Conservation (phyloP, 2,329 filamentous ascomycete species). For the Neurospora sp. region DNA sequence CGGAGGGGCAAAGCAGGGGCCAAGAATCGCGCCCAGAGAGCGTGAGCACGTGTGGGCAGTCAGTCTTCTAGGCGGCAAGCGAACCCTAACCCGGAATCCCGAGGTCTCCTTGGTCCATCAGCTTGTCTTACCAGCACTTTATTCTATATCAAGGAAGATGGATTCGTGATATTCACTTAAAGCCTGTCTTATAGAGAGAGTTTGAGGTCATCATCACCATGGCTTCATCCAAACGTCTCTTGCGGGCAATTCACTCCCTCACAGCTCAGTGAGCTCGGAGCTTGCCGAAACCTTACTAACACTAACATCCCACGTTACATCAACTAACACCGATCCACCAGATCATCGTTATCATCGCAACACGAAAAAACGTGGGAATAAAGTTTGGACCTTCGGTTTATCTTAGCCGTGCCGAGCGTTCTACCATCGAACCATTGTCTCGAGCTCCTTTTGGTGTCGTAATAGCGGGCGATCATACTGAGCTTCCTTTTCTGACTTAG, state of each 20-base stretch:
- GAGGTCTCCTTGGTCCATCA: too few relatives aligned
- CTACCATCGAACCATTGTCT: not conserved
- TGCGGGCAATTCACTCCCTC: too few relatives aligned
- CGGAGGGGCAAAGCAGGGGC: not conserved
- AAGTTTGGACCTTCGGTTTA: not conserved
- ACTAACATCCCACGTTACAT: not conserved
- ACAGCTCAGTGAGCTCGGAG: not conserved
- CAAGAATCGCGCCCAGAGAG: constrained; percentile 3
- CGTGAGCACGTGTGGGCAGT: constrained; percentile 12
- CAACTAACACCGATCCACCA: not conserved
- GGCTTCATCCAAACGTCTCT: too few relatives aligned
- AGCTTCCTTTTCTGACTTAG: not conserved
- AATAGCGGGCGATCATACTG: not conserved
- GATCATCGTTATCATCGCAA: not conserved
- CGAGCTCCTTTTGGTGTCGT: not conserved
- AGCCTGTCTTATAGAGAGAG: too few relatives aligned
- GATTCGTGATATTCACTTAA: too few relatives aligned
- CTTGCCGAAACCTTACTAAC: not conserved
- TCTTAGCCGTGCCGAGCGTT: not conserved
- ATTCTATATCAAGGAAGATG: too few relatives aligned
- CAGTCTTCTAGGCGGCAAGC: not conserved
- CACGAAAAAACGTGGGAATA: not conserved
- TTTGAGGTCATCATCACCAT: too few relatives aligned
- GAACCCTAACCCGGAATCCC: not conserved
- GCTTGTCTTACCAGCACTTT: too few relatives aligned